Percentiles rank a stretch among this genome's conserved stretches.
These are phyloP conservation scores for Rubus idaeus DNA, from an alignment of 306 rosid genomes.

Conservation along the genomic window DNA sequence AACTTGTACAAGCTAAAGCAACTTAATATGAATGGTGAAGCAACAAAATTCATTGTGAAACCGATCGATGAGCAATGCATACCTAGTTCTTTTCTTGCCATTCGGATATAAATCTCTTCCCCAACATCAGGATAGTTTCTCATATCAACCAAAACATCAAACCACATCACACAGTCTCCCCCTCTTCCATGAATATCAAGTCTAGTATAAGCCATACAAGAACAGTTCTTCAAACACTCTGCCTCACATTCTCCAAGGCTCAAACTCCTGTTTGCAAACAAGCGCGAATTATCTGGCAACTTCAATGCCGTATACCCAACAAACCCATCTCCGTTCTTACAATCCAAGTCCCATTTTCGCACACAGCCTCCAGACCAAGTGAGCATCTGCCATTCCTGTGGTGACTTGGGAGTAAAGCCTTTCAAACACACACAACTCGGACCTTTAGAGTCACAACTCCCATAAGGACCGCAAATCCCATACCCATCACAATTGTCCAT, in stretches of 20 bases:
- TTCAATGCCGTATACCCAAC: conserved; percentile 17
- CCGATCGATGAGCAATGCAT: not conserved
- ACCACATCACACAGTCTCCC: conserved; percentile 33
- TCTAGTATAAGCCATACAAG: conserved; percentile 21
- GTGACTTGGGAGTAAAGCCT: conserved; percentile 29
- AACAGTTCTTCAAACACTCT: conserved; percentile 28
- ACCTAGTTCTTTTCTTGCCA: conserved; percentile 27
- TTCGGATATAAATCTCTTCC: conserved; percentile 20
- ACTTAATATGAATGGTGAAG: not conserved
- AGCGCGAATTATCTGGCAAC: conserved; percentile 22
- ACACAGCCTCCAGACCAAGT: conserved; percentile 25
- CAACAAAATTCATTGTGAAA: not conserved
- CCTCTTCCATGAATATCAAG: conserved; percentile 23
- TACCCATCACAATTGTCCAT: conserved; percentile 27
- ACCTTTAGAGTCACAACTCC: conserved; percentile 4
- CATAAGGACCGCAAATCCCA: conserved; percentile 25
- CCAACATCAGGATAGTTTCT: conserved; percentile 6
- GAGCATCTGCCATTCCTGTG: conserved; percentile 25
- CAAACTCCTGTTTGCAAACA: conserved; percentile 14
- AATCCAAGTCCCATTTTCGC: conserved; percentile 19
- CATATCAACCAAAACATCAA: conserved; percentile 30
- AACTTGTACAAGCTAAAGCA: not conserved
- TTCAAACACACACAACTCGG: conserved; percentile 23
- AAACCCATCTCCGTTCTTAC: conserved; percentile 31
- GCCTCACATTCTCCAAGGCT: conserved; percentile 20